Evolutionary conservation across 768 basidiomycete genomes (phyloP).

Genomic region (Rhodotorula paludigena): DNA sequence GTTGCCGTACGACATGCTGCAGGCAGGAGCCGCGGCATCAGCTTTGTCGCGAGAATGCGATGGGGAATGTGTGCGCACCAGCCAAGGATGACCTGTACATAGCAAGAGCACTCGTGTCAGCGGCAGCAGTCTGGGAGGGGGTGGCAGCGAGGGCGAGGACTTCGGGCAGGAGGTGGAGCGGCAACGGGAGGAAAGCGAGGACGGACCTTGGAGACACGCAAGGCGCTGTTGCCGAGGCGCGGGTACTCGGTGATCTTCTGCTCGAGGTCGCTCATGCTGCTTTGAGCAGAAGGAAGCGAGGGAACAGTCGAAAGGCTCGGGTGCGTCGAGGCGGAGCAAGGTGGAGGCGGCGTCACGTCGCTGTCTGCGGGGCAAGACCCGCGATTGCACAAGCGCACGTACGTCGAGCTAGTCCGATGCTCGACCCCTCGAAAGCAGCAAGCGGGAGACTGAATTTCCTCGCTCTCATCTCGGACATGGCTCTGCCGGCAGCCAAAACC

Average conservation of each 20-base stretch:
- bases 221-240: conserved; percentile 57
- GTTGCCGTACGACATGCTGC: conserved; percentile 2
- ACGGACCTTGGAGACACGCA: conserved; percentile 57
- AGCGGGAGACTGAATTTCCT: too few species aligned
- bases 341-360: background rate
- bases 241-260: conserved; percentile 22
- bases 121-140: fast-evolving
- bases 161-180: too few species aligned
- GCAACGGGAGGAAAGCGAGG: background rate
- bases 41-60: background rate
- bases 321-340: background rate
- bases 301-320: background rate
- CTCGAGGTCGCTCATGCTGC: background rate
- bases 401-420: too few species aligned
- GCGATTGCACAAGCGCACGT: too few species aligned
- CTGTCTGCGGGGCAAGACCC: background rate
- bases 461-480: too few species aligned
- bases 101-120: background rate
- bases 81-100: conserved; percentile 1
- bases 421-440: too few species aligned
- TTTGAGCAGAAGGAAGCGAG: background rate
- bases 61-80: background rate
- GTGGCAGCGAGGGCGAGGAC: too few species aligned
- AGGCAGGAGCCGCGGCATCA: background rate
- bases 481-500: background rate